Base-by-base conservation (phyloP, 345 rosid species). In the Microthlaspi erraticum region DNA sequence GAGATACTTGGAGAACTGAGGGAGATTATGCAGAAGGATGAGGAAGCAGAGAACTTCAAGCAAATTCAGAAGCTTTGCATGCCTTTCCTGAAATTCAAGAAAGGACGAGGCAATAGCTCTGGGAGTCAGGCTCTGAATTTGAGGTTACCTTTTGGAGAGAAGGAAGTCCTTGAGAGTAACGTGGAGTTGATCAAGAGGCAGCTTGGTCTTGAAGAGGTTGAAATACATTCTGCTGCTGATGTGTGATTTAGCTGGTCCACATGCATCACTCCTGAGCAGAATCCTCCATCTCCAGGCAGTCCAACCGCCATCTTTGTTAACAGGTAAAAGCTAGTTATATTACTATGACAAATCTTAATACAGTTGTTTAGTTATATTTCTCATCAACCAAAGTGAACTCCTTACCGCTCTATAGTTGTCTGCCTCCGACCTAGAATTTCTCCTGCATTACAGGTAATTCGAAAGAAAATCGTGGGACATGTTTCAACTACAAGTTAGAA, bases 31-130 rank as follows among this genome's bases (percentile, higher is more conserved):
- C 80, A 76, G 83, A 79, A 65, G 44, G 89, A 87, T 29, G 94
- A 88, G 26, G 85, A 79, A 75, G 81, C 82, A 11, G 80, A 78
- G n/a, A 82, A 89, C 77, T 82, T 89, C 57, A 87, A 82, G 69
- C 82, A 84, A 49, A 83, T 75, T 31, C 89, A 86, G 72, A 93
- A 91, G 70, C 81, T 76, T 20, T 91, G 95, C 70, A 85, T 89
- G 97, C 96, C 97, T 53, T 91, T 91, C 85, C 64, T 94, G 78
- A 91, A 83, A 71, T 91, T 91, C 71, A 94, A 91, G n/a, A 84
- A 91, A 85, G 81, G 88, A 88, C 41, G 87, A 94, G 80, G 85
- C 92, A 4, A 68, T 79, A 52, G 74, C 86, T 52, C 70, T 94
- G 5, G 99, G 97, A 53, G 56, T 44, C 89, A 87, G 43, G 90